phyloP scores from a whole-genome alignment of 1,139 yeast species.

The Yamadazyma diddensiae region DNA sequence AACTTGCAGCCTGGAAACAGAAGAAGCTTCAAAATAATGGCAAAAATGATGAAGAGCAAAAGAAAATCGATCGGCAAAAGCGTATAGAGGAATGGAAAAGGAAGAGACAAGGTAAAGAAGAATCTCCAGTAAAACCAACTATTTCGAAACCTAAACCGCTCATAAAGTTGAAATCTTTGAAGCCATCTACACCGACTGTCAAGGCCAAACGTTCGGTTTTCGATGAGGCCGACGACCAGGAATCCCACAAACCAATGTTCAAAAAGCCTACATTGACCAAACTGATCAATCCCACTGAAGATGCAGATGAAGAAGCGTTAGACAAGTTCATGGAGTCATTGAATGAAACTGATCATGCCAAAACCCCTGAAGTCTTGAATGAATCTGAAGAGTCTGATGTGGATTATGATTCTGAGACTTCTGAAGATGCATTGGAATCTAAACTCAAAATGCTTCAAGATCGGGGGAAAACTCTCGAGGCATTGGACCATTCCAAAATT shows the following conservation, averaged over 20 bases:
- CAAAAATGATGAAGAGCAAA: slow-evolving; percentile 7
- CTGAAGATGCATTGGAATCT: slow-evolving; percentile 23
- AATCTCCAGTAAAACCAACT: neutral
- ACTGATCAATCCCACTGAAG: slow-evolving; percentile 3
- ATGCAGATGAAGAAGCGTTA: slow-evolving; percentile 14
- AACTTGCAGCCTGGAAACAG: slow-evolving; percentile 39
- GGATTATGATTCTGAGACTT: slow-evolving; percentile 17
- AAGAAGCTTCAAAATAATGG: slow-evolving; percentile 26
- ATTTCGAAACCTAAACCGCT: slow-evolving; percentile 4
- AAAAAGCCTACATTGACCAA: slow-evolving; percentile 21
- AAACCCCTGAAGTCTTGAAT: no score
- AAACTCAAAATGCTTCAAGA: slow-evolving; percentile 32
- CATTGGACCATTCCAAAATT: slow-evolving; percentile 44
- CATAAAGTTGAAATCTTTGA: slow-evolving; percentile 9
- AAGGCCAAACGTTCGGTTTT: no score
- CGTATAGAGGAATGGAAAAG: slow-evolving; percentile 43
- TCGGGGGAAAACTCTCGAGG: slow-evolving; percentile 32
- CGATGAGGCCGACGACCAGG: slow-evolving; percentile 21
- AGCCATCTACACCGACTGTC: no score
- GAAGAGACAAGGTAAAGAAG: slow-evolving; percentile 15
- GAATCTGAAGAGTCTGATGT: slow-evolving; percentile 9
- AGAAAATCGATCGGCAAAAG: slow-evolving; percentile 22
- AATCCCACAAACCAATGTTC: slow-evolving; percentile 19
- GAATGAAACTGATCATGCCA: neutral
- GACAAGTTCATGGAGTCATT: slow-evolving; percentile 2